Base-by-base conservation (phyloP, 192 early-diverging fungal genomes). In the Linnemannia zychae region DNA sequence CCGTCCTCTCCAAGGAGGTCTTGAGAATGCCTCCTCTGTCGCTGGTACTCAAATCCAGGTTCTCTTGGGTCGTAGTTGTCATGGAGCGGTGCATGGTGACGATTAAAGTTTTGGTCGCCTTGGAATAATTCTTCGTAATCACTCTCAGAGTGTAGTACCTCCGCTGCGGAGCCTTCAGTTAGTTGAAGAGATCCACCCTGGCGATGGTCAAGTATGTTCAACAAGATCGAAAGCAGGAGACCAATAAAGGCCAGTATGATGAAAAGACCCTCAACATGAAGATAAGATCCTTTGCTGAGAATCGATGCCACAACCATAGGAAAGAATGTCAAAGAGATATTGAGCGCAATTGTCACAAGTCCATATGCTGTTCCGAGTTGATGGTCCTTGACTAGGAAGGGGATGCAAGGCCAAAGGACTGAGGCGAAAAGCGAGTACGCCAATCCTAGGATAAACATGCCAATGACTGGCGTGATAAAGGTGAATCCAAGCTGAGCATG, bases 361-460 rank as follows among this genome's bases (percentile, higher is more conserved):
- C 93, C 93, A 69, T 94, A 94, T 0, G 93, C 93, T 1, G 93
- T 94, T 9, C 91, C 93, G n/a, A 94, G 90, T 78, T 94, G 91
- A 71, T 92, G 87, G 34, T 79, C 73, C 28, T 87, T 80, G 36
- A 92, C 93, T 22, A 94, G 73, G 17, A 92, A 86, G 0, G 93
- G 91, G n/a, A 94, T 90, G 80, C 92, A 93, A 3, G 93, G 93
- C 93, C 93, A 94, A 16, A 94, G 48, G 6, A 91, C 90, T 6
- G 89, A 77, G 5, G 91, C 92, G 79, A 92, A 94, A 20, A 92
- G 53, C 38, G 91, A 89, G 75, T 90, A 93, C 4, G 87, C 86
- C 1, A 94, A 31, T 4, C 93, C 93, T 18, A 94, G 80, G 36
- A 93, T 60, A 36, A 82, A 13, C 90, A 94, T 90, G 46, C 76